Base-by-base conservation (phyloP, 208 protist species). In the Trypanosoma grayi region DNA sequence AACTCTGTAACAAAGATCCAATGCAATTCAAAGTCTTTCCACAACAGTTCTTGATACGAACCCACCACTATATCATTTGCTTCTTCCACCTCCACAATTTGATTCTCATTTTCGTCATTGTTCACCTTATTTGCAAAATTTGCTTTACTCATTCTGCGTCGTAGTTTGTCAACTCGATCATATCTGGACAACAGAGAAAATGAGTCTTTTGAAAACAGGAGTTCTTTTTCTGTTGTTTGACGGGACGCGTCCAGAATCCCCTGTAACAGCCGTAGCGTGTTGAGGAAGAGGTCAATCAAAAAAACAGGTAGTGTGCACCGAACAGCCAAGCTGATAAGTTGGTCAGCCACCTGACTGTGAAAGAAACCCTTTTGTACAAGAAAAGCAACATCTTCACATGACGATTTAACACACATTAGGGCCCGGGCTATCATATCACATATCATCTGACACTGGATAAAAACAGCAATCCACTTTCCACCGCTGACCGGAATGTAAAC, bases 401-500 rank as follows among this genome's bases (percentile, higher is more conserved):
- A 82, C 0, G 83, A 93, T 56, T 96, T 96, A 25, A 86, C 50
- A 60, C 84, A 94, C 58, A 93, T 70, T 20, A 96, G 75, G 5
- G 67, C 61, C 24, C 90, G 70, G 13, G 90, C 90, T 20, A 92
- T 43, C 66, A 96, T 85, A 69, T 96, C 90, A 34, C 85, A 70
- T 18, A 94, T 73, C 90, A 96, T 96, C 69, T 96, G 90, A n/a
- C 73, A 85, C 60, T 96, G 90, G 58, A 96, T 85, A 51, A 93
- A 96, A 30, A 93, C 68, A 13, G 85, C 79, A 37, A 93, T 71
- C 83, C 78, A 93, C 60, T 85, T 79, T 30, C 81, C 78, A 28
- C 85, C 83, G 54, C 73, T 84, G 40, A 87, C 74, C 8, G 90
- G 83, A 56, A 92, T 86, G 60, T 90, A 93, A 22, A 94, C 81